A percentile compares a stretch with the other conserved stretches of the same genome.
These are phyloP conservation scores for Citropsis articulata DNA, from an alignment of 345 rosid species.

Conservation along the genomic window DNA sequence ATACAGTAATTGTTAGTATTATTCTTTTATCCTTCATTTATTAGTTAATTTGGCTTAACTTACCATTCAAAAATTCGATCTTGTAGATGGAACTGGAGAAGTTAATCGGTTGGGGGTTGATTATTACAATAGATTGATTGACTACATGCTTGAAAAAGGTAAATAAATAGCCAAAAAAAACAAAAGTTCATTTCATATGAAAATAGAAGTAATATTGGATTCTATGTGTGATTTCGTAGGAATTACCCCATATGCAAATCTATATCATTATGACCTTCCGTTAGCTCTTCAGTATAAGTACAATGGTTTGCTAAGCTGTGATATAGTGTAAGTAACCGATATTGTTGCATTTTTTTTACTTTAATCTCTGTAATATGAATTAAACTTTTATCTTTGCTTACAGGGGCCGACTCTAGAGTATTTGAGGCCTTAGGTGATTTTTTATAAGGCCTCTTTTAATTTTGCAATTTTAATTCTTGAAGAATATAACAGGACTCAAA, in stretches of 20 bases:
- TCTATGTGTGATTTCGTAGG: constrained; percentile 28
- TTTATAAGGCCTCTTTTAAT: too few species aligned
- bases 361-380: too few species aligned
- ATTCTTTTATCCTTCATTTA: neutral
- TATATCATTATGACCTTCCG: constrained; percentile 56
- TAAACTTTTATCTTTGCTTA: neutral
- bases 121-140: constrained; percentile 55
- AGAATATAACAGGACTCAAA: too few species aligned
- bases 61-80: too few species aligned
- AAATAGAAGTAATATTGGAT: neutral
- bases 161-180: neutral
- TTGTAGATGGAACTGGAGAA: constrained; percentile 54
- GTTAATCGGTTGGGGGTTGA: constrained; percentile 59
- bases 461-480: too few species aligned
- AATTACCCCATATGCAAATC: constrained; percentile 55
- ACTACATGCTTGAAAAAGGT: constrained; percentile 52
- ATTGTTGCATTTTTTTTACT: too few species aligned
- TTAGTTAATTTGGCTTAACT: neutral
- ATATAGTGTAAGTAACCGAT: constrained; percentile 35
- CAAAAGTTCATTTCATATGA: neutral
- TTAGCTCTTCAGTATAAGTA: constrained; percentile 49
- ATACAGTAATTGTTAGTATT: neutral
- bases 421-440: too few species aligned
- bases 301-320: constrained; percentile 33
- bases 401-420: too few species aligned